A percentile compares a stretch with the other conserved stretches of the same genome.
Conservation (phyloP, 2,329 filamentous ascomycete species). For the Verticillium dahliae region DNA sequence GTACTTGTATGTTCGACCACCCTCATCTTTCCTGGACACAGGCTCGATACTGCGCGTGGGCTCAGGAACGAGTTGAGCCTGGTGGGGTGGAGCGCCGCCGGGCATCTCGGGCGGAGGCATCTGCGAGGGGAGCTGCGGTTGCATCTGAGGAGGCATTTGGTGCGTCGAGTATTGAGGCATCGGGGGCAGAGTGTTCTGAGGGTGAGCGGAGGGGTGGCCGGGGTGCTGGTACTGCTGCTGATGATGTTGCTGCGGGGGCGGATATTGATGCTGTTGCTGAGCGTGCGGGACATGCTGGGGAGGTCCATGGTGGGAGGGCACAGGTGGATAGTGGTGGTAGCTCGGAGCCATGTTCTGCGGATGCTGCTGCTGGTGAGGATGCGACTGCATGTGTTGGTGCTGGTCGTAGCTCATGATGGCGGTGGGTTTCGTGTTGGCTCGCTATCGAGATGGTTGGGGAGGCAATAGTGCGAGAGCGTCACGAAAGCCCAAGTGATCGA, state of each 20-base stretch:
- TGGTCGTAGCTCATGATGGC: conserved; percentile 11
- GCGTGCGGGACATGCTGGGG: not conserved
- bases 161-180: conserved; percentile 4
- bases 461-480: not conserved
- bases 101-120: conserved; percentile 9
- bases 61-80: not conserved
- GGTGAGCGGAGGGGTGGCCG: conserved; percentile 2
- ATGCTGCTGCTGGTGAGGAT: not conserved
- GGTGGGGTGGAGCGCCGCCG: conserved; percentile 4
- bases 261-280: not conserved
- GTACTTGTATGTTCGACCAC: conserved; percentile 1
- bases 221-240: conserved; percentile 3
- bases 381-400: conserved; percentile 2
- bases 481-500: not conserved
- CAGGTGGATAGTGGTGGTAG: conserved; percentile 9
- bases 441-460: not conserved
- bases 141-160: conserved; percentile 1
- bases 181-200: conserved; percentile 9
- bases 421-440: not conserved
- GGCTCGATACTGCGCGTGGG: conserved; percentile 3
- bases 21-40: not conserved
- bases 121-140: not conserved
- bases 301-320: conserved; percentile 3
- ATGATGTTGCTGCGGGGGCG: conserved; percentile 1
- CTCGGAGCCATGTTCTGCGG: not conserved